Base-by-base conservation (phyloP, 192 early-diverging fungal genomes). In the Coemansia sp. region DNA sequence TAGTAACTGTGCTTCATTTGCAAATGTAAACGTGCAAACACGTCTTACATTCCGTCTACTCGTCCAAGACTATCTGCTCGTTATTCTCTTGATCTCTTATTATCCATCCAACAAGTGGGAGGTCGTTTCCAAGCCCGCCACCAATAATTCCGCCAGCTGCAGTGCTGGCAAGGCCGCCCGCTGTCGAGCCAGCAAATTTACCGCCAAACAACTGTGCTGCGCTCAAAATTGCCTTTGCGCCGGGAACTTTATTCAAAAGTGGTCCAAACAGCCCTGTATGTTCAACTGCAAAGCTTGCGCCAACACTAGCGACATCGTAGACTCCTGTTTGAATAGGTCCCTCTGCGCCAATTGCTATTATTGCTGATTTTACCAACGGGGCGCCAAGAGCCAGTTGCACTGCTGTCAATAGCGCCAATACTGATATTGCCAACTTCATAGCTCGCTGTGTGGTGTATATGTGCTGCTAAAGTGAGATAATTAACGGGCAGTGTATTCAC, bases 61-160 rank as follows among this genome's bases (percentile, higher is more conserved):
- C 22, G 3, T 22, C 52, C 51, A 12, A 5, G 14, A 22, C 12
- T 2, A 21, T 8, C 22, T 31, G 14, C 2, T 37, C 29, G 16
- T 37, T 14, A 19, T 31, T 57, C 5, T 72, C 61, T 25, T 68
- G 65, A 6, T 80, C 29, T 9, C 78, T 64, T 19, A 80, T 75
- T 50, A 80, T 71, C 65, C 68, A 71, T 2, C 78, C 78, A 29
- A 75, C 38, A 38, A 80, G 57, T 10, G 78, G 78, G 16, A 69
- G 29, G 48, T 69, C 38, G 21, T 80, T 72, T 43, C 78, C 78
- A 19, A 25, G 1, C 5, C 57, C 61, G 7, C 78, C 72, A 11
- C 74, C 69, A 8, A 80, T 47, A 21, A 80, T 68, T 0, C 69
- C 69, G 21, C 61, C 50, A 0, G 52, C 51, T 27, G 72, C 66